Base-by-base conservation (phyloP, 2,329 filamentous ascomycete genomes). In the Diaporthe sp. region DNA sequence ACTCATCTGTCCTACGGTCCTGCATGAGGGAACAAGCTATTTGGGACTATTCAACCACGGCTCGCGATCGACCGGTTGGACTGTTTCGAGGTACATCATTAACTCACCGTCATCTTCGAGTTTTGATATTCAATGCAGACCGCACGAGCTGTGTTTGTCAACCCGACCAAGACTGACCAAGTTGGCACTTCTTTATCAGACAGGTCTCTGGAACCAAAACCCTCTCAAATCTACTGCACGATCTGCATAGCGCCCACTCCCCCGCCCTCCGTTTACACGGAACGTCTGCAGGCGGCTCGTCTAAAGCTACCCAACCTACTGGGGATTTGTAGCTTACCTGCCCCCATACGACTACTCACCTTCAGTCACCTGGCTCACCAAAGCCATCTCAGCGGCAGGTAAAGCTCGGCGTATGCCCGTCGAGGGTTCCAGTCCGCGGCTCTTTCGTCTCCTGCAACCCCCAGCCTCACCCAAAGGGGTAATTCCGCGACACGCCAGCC, bases 351-450 rank as follows among this genome's bases (percentile, higher is more conserved):
- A 65, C 58, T 62, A 28, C 58, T 28, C n/a, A 34, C 37, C 46
- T 37, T 53, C 34, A 25, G 65, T 71, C 73, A 67, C 62, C 75
- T 74, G 28, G 57, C 31, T 53, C 13, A 34, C 19, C 65, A 49
- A 12, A 31, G 34, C 49, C 60, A 67, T 60, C 31, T 31, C 65
- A 34, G 22, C 57, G 44, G 37, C 62, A 46, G 55, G 44, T 44
- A 31, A 65, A 44, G 49, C 34, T 37, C 53, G 55, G 58, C 39
- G 37, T 22, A 37, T 13, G 42, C 44, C 22, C 28, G 19, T 37
- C 7, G 62, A 68, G 19, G 51, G 31, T 55, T 25, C 22, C 70
- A 68, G 53, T 37, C 71, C 9, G 12, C 39, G 39, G 28, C 39
- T 34, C 68, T 49, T 61, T 53, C 28, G 39, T 22, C n/a, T 34